Evolutionary conservation across 2,329 filamentous ascomycete species (phyloP).

Genomic region (Neofusicoccum kwambonambiense): DNA sequence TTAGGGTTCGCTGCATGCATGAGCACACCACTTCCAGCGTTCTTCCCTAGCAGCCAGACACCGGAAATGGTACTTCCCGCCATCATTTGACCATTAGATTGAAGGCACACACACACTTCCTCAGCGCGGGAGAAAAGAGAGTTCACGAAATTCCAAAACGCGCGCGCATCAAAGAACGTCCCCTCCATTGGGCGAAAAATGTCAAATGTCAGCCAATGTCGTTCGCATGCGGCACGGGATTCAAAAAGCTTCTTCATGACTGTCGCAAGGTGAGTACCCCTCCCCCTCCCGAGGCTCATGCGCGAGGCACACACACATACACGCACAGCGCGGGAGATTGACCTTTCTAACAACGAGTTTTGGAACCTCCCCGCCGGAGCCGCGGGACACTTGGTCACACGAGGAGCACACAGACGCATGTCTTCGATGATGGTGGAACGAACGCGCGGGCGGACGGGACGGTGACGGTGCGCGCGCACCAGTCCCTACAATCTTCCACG

Average conservation of each 20-base stretch:
- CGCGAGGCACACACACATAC: background rate
- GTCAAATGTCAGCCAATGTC: background rate
- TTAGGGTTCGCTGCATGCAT: conserved; percentile 4
- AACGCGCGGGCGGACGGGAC: too few relatives aligned
- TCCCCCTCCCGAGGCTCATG: background rate
- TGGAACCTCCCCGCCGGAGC: too few relatives aligned
- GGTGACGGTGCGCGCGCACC: background rate
- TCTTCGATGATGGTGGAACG: background rate
- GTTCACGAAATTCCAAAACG: background rate
- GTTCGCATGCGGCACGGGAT: background rate
- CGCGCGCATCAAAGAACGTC: background rate
- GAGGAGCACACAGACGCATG: too few relatives aligned
- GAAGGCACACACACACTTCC: background rate
- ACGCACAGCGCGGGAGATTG: background rate
- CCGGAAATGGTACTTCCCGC: background rate
- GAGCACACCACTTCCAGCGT: background rate
- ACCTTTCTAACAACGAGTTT: background rate
- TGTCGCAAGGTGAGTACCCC: background rate
- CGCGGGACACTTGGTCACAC: too few relatives aligned
- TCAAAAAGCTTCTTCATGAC: background rate
- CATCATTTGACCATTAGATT: background rate
- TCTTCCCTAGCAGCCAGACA: background rate
- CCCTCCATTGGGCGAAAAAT: background rate
- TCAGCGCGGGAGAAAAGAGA: background rate
- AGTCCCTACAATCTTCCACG: conserved; percentile 10